Evolutionary conservation across 768 basidiomycete genomes (phyloP), one percentile per base, ranked within the genome.

Genomic region (Psilocybe azurescens): DNA sequence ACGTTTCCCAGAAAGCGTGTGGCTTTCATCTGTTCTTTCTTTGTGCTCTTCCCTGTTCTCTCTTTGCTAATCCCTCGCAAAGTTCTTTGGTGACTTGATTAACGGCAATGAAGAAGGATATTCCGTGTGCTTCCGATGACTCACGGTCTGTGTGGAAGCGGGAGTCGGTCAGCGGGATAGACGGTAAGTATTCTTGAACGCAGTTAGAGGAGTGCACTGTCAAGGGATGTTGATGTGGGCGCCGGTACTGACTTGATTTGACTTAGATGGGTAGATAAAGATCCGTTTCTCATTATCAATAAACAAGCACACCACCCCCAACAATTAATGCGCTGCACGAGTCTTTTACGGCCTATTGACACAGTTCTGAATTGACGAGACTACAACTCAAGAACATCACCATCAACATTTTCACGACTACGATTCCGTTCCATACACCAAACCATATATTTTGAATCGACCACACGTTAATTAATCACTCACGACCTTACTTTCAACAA

Each of bases 401-500:
- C 38, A 28, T 55, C 32, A 13, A 24, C 1, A 24, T 24, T 24
- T 24, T 24, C 24, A 24, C 24, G 24, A 24, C 24, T 24, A 1
- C 24, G 24, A 24, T 1, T 24, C 1, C 10, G 14, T 20, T 18
- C 54, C 1, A 24, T 7, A 56, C 36, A 20, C 6, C 53, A n/a
- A 24, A 1, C 53, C 16, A 24, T n/a, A 54, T 33, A 24, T 24
- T 32, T 4, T 5, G 3, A 39, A 39, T 2, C 54, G 41, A 41
- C n/a, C 8, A 55, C 14, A 18, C 24, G 24, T 24, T 8, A 44
- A 16, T 24, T 24, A 18, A 2, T 18, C 5, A 24, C 24, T 24
- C 24, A 51, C 56, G 47, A 58, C 48, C n/a, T 49, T 50, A 14
- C n/a, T 56, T 51, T 57, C 13, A 24, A 24, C 24, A 57, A 57